Percentiles rank a stretch among this genome's conserved stretches.
These are phyloP conservation scores for Seiridium cupressi DNA, from an alignment of 2,329 filamentous ascomycete genomes.

Conservation along the genomic window DNA sequence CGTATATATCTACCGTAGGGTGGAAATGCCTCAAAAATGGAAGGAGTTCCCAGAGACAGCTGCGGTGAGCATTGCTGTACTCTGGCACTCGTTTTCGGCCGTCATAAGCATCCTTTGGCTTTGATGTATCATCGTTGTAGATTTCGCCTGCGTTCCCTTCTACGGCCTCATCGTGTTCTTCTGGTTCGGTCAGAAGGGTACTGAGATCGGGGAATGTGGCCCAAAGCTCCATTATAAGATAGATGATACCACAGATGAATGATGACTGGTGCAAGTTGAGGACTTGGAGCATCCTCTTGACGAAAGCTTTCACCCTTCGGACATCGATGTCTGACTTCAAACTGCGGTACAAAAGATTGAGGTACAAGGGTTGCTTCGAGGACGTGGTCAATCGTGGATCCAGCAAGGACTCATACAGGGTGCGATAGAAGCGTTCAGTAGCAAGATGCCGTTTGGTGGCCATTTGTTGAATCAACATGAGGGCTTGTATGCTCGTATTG, in stretches of 20 bases:
- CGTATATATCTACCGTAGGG: slow-evolving; percentile 86
- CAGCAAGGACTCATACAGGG: slow-evolving; percentile 89
- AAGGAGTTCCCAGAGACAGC: slow-evolving; percentile 90
- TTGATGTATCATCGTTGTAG: slow-evolving; percentile 14
- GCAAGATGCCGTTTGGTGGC: slow-evolving; percentile 76
- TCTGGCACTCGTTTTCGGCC: slow-evolving; percentile 88
- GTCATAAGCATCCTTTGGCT: slow-evolving; percentile 61
- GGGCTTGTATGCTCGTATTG: slow-evolving; percentile 94
- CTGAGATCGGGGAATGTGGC: slow-evolving; percentile 76
- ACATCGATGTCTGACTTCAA: slow-evolving; percentile 88
- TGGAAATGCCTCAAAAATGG: slow-evolving; percentile 84
- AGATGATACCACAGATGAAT: slow-evolving; percentile 91
- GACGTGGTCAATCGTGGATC: slow-evolving; percentile 86
- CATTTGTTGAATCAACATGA: slow-evolving; percentile 93
- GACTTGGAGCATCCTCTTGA: slow-evolving; percentile 88
- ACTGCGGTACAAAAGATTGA: slow-evolving; percentile 86
- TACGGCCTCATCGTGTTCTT: slow-evolving; percentile 69
- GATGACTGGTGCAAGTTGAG: slow-evolving; percentile 86
- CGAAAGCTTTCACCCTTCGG: slow-evolving; percentile 91
- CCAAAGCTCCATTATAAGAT: slow-evolving; percentile 80
- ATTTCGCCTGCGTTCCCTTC: slow-evolving; percentile 40
- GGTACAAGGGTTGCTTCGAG: slow-evolving; percentile 92
- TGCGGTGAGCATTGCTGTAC: slow-evolving; percentile 88
- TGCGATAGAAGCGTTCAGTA: slow-evolving; percentile 90
- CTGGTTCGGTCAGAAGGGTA: slow-evolving; percentile 75